phyloP scores from a whole-genome alignment of 495 filamentous ascomycete species.

The Trichoderma reesei region DNA sequence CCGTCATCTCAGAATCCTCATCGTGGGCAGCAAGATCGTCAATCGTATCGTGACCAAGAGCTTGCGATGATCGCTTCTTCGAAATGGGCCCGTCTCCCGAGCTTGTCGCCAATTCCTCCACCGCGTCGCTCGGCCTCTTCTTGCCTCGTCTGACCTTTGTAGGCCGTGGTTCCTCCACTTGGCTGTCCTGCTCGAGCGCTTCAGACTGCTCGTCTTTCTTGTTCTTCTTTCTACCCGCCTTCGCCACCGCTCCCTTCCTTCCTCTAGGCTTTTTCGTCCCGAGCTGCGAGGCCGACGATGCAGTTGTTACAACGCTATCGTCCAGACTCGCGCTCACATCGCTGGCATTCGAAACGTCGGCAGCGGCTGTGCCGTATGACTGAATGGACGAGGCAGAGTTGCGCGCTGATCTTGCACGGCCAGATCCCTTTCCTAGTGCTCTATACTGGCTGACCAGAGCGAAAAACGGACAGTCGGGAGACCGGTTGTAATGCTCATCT shows the following conservation, averaged over 20 bases:
- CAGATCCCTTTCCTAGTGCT: background rate
- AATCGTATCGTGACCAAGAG: slow-evolving; percentile 23
- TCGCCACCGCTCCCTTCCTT: slow-evolving; percentile 38
- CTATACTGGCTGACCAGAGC: slow-evolving; percentile 32
- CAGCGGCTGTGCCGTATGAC: slow-evolving; percentile 47
- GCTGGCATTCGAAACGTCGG: slow-evolving; percentile 25
- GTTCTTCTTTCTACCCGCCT: slow-evolving; percentile 40
- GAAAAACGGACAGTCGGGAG: slow-evolving; percentile 77
- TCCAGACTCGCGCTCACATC: slow-evolving; percentile 49
- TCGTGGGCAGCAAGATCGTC: slow-evolving; percentile 19
- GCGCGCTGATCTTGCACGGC: slow-evolving; percentile 41
- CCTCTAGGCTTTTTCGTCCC: slow-evolving; percentile 43
- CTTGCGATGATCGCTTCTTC: slow-evolving; percentile 58
- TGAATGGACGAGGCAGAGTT: slow-evolving; percentile 62
- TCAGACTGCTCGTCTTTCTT: slow-evolving; percentile 54
- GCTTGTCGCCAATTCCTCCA: slow-evolving; percentile 33
- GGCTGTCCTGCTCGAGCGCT: slow-evolving; percentile 29
- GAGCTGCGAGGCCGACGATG: slow-evolving; percentile 43
- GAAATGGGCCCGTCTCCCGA: slow-evolving; percentile 44
- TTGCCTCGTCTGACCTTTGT: slow-evolving; percentile 32
- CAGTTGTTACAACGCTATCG: slow-evolving; percentile 56
- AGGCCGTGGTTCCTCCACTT: slow-evolving; percentile 13
- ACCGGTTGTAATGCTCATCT: slow-evolving; percentile 75
- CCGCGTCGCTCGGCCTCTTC: slow-evolving; percentile 57
- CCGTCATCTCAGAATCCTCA: slow-evolving; percentile 28